Conservation (phyloP, 2,329 filamentous ascomycete genomes). For the Aspergillus alliaceus region DNA sequence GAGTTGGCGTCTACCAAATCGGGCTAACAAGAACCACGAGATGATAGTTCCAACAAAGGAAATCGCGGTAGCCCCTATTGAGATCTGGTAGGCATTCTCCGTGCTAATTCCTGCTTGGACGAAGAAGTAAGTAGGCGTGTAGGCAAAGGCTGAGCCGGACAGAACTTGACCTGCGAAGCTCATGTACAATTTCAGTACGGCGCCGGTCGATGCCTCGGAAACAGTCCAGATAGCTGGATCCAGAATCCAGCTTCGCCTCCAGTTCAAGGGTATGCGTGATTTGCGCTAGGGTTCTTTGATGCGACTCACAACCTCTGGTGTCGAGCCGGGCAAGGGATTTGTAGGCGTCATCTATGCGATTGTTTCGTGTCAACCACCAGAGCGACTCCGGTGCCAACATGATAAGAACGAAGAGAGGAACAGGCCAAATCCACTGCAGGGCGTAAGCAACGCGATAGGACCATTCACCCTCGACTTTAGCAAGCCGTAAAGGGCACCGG, state of each 20-base stretch:
- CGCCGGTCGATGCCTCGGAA: conserved; percentile 35
- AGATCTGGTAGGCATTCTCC: conserved; percentile 36
- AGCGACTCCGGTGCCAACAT: conserved; percentile 27
- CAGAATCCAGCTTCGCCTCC: conserved; percentile 29
- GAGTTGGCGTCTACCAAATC: conserved; percentile 41
- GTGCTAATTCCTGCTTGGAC: conserved; percentile 39
- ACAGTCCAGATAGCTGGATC: conserved; percentile 31
- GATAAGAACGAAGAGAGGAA: conserved; percentile 22
- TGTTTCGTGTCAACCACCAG: conserved; percentile 27
- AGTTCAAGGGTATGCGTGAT: conserved; percentile 40
- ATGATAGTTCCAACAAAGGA: conserved; percentile 59
- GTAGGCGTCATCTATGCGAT: conserved; percentile 20
- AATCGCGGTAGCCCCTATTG: conserved; percentile 44
- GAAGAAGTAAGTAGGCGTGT: conserved; percentile 42
- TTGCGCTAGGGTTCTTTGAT: conserved; percentile 31
- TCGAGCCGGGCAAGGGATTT: conserved; percentile 8
- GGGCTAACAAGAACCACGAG: conserved; percentile 48
- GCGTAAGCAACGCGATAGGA: conserved; percentile 39
- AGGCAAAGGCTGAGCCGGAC: conserved; percentile 35
- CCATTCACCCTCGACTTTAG: conserved; percentile 32
- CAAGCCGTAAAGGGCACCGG: conserved; percentile 32
- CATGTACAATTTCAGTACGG: conserved; percentile 43
- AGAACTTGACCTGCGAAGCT: conserved; percentile 40
- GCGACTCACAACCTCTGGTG: conserved; percentile 11
- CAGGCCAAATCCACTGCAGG: conserved; percentile 29